Evolutionary conservation across 2,329 filamentous ascomycete species (phyloP), one percentile per base, ranked within the genome.

Genomic region (Tolypocladium inflatum): DNA sequence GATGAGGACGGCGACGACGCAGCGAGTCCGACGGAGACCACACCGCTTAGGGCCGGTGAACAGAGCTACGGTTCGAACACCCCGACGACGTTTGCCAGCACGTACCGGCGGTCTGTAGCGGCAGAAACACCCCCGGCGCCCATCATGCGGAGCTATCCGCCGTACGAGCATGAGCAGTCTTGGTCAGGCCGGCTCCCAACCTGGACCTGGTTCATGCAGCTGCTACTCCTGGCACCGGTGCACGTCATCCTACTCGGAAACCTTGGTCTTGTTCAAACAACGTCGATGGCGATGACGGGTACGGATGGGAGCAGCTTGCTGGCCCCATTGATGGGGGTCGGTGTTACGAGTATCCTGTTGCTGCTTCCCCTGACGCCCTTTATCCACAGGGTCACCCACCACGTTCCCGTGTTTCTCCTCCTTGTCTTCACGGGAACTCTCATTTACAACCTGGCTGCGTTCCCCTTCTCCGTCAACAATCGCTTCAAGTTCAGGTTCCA

Each of bases 181-280:
- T 99, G 94, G 94, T 96, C 91, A 55, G 82, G 82, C 4, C 80
- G 80, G 42, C 75, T 97, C 57, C 90, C 91, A 1, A 83, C 81
- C 51, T 97, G 89, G 88, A 86, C 89, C 21, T 99, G 94, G 94
- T 72, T 94, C 48, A 65, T 96, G 21, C 92, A 99, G 67, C 87
- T 97, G 63, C 76, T 97, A 4, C 69, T 97, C 19, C 76, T 95
- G 11, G 89, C 84, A 0, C 91, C 92, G 0, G 83, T 96, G 56
- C 83, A 87, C 54, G 77, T 96, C 52, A 86, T 94, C 60, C 71
- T 97, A 23, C 74, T 90, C 19, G 90, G 86, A 1, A 91, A 96
- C 67, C 79, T 92, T 33, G 88, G 83, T 1, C 79, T 97, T 4
- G 74, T 93, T 15, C 70, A 90, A 19, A 89, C 87, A 5, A 82